A percentile compares a stretch with the other conserved stretches of the same genome.
These are phyloP conservation scores for Barnettozyma wickerhamii DNA, from an alignment of 805 yeast genomes.

Conservation along the genomic window DNA sequence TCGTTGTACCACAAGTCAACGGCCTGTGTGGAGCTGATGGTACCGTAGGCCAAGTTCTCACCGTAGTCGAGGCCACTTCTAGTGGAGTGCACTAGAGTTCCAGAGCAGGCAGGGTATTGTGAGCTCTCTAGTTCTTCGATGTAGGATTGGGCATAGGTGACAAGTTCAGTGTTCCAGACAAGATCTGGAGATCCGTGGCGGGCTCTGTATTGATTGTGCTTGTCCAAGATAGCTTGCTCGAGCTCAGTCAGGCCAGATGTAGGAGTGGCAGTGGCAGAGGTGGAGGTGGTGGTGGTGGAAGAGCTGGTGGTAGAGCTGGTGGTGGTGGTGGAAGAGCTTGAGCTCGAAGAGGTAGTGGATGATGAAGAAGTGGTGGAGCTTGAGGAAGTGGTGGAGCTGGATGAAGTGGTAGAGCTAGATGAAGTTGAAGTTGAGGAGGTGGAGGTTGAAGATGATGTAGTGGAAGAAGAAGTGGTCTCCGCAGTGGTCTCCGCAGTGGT, in stretches of 20 bases:
- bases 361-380: background rate
- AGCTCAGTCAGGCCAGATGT: constrained; percentile 23
- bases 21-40: constrained; percentile 33
- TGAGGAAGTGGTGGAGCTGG: constrained; percentile 1
- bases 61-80: constrained; percentile 51
- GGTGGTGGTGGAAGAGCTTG: constrained; percentile 6
- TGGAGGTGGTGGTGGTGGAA: constrained; percentile 2
- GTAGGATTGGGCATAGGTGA: constrained; percentile 45
- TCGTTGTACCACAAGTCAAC: constrained; percentile 77
- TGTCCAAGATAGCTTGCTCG: constrained; percentile 38
- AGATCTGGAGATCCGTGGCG: constrained; percentile 40
- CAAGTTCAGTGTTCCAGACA: constrained; percentile 45
- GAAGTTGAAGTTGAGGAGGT: constrained; percentile 7
- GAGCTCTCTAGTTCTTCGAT: constrained; percentile 38
- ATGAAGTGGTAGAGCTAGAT: background rate
- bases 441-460: constrained; percentile 6
- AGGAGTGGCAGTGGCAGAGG: background rate
- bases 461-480: constrained; percentile 1
- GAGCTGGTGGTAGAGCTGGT: constrained; percentile 1
- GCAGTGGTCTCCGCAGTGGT: background rate
- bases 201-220: constrained; percentile 49
- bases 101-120: constrained; percentile 49
- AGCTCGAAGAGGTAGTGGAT: constrained; percentile 1
- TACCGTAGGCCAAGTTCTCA: constrained; percentile 74
- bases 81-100: constrained; percentile 52